Conservation (phyloP, 306 rosid genomes). For the Trichosanthes truncata region DNA sequence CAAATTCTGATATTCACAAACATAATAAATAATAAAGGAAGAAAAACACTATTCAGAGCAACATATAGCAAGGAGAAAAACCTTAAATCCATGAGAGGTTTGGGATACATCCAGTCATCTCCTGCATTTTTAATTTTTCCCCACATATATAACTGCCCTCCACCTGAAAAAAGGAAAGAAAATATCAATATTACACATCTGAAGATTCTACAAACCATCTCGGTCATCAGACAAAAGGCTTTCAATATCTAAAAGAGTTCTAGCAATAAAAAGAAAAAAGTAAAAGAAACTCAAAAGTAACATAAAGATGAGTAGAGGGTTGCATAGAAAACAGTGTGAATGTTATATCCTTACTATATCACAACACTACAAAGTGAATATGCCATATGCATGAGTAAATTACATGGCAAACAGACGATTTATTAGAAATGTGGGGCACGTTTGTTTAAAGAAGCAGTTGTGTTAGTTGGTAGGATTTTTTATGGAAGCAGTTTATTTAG, state of each 20-base stretch:
- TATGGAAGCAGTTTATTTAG: not conserved
- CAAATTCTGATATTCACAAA: not conserved
- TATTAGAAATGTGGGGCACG: not conserved
- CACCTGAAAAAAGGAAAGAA: slow-evolving; percentile 50
- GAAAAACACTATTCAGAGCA: not conserved
- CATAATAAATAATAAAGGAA: not conserved
- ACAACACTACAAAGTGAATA: not conserved
- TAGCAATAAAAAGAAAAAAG: not conserved
- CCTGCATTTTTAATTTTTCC: slow-evolving; percentile 80
- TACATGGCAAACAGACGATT: not conserved
- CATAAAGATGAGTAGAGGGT: not conserved
- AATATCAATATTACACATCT: not conserved
- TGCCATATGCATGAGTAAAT: not conserved
- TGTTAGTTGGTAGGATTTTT: not conserved
- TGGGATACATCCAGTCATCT: slow-evolving; percentile 99
- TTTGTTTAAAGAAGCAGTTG: not conserved
- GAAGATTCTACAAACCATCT: not conserved
- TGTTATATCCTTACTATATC: not conserved
- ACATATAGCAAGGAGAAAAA: slow-evolving; percentile 17
- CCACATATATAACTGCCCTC: slow-evolving; percentile 98
- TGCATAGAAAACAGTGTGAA: not conserved
- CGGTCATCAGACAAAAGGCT: not conserved
- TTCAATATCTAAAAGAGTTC: not conserved
- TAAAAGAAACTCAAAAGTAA: not conserved
- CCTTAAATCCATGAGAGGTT: slow-evolving; percentile 98